Conservation (phyloP, 257 asterid genomes). For the Linderniella brevidens region DNA sequence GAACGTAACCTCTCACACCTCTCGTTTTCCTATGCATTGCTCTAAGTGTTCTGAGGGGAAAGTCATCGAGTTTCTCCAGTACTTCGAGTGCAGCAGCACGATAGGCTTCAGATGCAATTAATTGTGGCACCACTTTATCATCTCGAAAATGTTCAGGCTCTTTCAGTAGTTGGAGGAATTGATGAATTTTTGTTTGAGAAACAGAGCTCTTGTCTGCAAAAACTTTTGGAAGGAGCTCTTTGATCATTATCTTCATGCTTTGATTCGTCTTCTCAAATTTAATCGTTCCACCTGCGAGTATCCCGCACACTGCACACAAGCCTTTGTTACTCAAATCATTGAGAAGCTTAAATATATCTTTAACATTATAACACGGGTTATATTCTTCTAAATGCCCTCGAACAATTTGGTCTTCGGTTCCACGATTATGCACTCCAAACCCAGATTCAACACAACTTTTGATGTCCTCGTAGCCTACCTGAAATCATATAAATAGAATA, state of each 20-base stretch:
- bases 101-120: constrained; percentile 23
- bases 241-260: constrained; percentile 33
- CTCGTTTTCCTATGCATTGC: constrained; percentile 61
- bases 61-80: constrained; percentile 35
- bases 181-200: constrained; percentile 20
- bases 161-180: constrained; percentile 22
- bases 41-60: constrained; percentile 21
- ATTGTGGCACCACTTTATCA: constrained; percentile 7
- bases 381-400: constrained; percentile 17
- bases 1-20: constrained; percentile 29
- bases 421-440: constrained; percentile 21
- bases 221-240: constrained; percentile 24
- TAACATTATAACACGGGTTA: constrained; percentile 15
- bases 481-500: constrained; percentile 11
- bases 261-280: constrained; percentile 33
- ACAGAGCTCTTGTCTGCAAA: constrained; percentile 16
- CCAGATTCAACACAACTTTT: constrained; percentile 33
- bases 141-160: constrained; percentile 24
- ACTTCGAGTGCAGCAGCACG: constrained; percentile 35
- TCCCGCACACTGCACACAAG: constrained; percentile 25
- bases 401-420: constrained; percentile 10
- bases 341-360: constrained; percentile 23
- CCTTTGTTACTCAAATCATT: constrained; percentile 56
- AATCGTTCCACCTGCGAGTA: constrained; percentile 30
- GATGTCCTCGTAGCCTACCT: constrained; percentile 47